Percentiles rank a stretch among this genome's conserved stretches.
Conservation (phyloP, 306 rosid species). For the Abrus precatorius region DNA sequence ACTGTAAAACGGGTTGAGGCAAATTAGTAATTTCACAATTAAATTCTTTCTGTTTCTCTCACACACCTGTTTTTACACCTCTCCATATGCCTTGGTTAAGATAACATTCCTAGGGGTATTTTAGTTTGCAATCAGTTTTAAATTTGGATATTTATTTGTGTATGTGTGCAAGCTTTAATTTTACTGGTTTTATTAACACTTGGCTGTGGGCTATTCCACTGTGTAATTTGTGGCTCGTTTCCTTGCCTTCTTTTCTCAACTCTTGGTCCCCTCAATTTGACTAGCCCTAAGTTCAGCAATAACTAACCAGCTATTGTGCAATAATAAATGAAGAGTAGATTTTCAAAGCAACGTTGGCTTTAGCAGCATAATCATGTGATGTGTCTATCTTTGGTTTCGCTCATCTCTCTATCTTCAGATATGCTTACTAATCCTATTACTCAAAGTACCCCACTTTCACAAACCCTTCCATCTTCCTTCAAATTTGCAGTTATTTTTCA, state of each 20-base stretch:
- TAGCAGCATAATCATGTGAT: not conserved
- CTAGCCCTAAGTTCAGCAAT: constrained; percentile 13
- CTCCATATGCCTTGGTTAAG: constrained; percentile 2
- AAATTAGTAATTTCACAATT: constrained; percentile 25
- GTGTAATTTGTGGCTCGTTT: constrained; percentile 19
- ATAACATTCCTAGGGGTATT: constrained; percentile 17
- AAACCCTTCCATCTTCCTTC: not conserved
- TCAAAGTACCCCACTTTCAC: constrained; percentile 2
- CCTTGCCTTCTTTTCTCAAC: not conserved
- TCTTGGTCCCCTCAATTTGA: constrained; percentile 29
- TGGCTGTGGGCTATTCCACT: not conserved
- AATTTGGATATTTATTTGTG: constrained; percentile 2
- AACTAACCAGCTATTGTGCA: not conserved
- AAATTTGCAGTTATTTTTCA: constrained; percentile 26
- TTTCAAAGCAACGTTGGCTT: constrained; percentile 23
- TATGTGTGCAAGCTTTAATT: not conserved
- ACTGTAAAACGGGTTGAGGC: not conserved
- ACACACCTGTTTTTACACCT: not conserved
- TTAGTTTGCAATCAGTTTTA: not conserved
- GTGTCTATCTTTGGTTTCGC: constrained; percentile 8
- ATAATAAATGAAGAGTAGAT: constrained; percentile 28
- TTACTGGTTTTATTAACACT: constrained; percentile 5
- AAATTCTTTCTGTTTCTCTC: constrained; percentile 18
- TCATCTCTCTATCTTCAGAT: constrained; percentile 24
- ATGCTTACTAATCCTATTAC: constrained; percentile 37